Evolutionary conservation across 768 basidiomycete species (phyloP).

Genomic region (Boletus tomentosulus): DNA sequence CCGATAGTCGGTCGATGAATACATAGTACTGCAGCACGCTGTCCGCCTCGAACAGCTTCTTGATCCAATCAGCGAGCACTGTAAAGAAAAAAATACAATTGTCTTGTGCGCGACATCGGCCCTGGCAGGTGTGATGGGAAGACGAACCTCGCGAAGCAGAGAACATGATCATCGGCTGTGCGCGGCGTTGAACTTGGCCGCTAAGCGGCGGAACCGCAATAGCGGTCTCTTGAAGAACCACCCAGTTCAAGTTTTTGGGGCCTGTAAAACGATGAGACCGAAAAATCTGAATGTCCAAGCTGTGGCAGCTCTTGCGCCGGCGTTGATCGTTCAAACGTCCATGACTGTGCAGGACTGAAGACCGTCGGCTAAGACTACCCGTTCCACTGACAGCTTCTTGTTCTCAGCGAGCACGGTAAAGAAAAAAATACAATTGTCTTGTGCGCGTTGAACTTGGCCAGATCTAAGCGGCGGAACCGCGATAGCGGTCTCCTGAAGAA

Average conservation of each 20-base stretch:
- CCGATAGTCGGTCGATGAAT: background rate
- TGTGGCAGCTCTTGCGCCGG: no score
- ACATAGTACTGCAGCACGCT: background rate
- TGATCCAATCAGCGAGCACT: background rate
- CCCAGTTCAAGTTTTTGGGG: background rate
- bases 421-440: background rate
- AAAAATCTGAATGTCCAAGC: background rate
- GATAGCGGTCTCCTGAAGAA: background rate
- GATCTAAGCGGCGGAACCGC: background rate
- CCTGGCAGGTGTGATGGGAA: background rate
- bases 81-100: background rate
- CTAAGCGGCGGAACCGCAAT: background rate
- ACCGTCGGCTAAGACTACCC: no score
- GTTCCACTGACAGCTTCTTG: background rate
- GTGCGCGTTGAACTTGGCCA: background rate
- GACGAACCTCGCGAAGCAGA: background rate
- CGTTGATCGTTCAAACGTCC: no score
- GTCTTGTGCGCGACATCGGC: background rate
- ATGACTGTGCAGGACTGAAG: no score
- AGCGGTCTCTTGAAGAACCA: background rate
- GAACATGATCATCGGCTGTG: background rate
- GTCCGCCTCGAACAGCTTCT: background rate
- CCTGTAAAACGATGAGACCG: background rate
- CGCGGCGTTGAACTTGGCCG: background rate
- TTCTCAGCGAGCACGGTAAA: background rate